Base-by-base conservation (phyloP, 2,329 filamentous ascomycete genomes). In the Aspergillus sp. region DNA sequence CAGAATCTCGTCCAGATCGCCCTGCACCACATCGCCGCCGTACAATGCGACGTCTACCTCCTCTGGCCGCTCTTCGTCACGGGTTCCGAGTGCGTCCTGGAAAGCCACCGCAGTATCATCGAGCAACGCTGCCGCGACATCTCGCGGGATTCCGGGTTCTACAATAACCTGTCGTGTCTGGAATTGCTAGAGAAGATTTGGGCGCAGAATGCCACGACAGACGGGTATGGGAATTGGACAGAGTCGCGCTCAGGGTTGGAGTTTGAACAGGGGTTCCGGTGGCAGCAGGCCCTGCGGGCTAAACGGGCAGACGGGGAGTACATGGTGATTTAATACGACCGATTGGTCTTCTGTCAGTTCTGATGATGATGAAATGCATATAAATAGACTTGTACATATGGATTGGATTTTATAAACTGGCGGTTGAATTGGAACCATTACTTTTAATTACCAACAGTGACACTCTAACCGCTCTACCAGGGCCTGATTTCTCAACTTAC, bases 21-120 rank as follows among this genome's bases (percentile, higher is more conserved):
- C 1, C 78, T 96, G 36, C 86, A 83, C 67, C 91, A 94, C 68
- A 86, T 93, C 47, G 85, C 83, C 5, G 83, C 83, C 45, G 81
- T 96, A 34, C 82, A 87, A 51, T 77, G 83, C 3, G 85, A 94
- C 67, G 94, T 95, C 62, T 95, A 94, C 64, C 72, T 96, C 7
- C 79, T 96, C 6, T 96, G 90, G 91, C 90, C 91, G 2, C 77
- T 96, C 3, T 95, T 96, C 64, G 85, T 96, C 44, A 83, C 85
- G 1, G 90, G 90, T 19, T 89, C 87, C 26, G 91, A 96, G 70
- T 94, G 88, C 58, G 84, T 93, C 52, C 85, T 88, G 54, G 81
- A 86, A 58, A 73, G 82, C 43, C 86, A 95, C 60, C 85, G 90
- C 52, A 79, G 80, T 48, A 80, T 90, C 48, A 85, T 96, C 44